Percentiles rank a stretch among this genome's conserved stretches.
Evolutionary conservation across 2,329 filamentous ascomycete species (phyloP).

Genomic region (Claviceps digitariae): DNA sequence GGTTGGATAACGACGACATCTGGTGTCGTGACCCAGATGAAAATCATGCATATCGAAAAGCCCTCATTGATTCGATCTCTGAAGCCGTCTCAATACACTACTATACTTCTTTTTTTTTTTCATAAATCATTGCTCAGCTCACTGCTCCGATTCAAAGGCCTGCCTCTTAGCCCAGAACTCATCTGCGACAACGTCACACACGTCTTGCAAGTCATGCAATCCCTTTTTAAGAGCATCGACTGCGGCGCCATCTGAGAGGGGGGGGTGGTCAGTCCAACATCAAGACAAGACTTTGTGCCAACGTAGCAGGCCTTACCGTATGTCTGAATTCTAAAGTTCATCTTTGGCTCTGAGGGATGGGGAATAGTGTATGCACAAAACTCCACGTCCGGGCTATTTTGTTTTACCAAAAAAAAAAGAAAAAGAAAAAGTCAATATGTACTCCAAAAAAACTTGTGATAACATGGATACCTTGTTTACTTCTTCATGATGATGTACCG

Average conservation of each 20-base stretch:
- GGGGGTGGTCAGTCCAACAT: neutral
- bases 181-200: conserved; percentile 87
- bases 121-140: conserved; percentile 17
- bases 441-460: neutral
- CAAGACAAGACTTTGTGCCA: conserved; percentile 6
- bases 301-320: conserved; percentile 50
- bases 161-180: conserved; percentile 57
- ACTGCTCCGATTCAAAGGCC: conserved; percentile 21
- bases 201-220: conserved; percentile 71
- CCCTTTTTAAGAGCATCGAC: conserved; percentile 84
- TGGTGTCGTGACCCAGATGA: neutral
- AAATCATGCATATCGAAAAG: conserved; percentile 6
- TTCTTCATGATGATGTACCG: conserved; percentile 98
- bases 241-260: conserved; percentile 54
- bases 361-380: conserved; percentile 98
- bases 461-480: conserved; percentile 35
- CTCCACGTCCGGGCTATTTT: conserved; percentile 72
- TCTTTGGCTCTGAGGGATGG: conserved; percentile 87
- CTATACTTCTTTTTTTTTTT: conserved; percentile 2
- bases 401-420: neutral
- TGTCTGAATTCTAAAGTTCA: conserved; percentile 96
- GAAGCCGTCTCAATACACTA: neutral
- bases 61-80: neutral
- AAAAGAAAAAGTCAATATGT: conserved; percentile 2
- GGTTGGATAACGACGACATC: neutral